These are phyloP conservation scores for Fusarium falciforme DNA, from an alignment of 2,329 filamentous ascomycete species.

Conservation along the genomic window DNA sequence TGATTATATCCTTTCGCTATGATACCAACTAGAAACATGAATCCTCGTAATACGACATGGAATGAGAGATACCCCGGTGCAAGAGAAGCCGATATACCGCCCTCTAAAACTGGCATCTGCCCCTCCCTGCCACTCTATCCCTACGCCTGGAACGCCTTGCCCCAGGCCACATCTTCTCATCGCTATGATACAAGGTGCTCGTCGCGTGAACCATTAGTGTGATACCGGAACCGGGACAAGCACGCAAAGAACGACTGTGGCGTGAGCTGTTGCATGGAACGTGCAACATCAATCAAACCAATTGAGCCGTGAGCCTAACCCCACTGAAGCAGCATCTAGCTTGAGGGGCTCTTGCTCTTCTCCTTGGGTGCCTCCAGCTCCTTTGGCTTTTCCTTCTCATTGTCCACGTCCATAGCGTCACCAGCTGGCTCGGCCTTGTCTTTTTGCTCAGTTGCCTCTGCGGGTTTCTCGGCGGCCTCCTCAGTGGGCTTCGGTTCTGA, in stretches of 20 bases:
- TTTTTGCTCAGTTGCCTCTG: slow-evolving; percentile 22
- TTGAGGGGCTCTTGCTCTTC: slow-evolving; percentile 42
- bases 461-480: slow-evolving; percentile 33
- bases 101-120: slow-evolving; percentile 13
- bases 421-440: slow-evolving; percentile 33
- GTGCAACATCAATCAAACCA: slow-evolving; percentile 21
- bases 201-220: background rate
- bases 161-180: slow-evolving; percentile 33
- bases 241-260: slow-evolving; percentile 16
- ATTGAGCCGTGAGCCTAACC: slow-evolving; percentile 7
- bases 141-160: slow-evolving; percentile 45
- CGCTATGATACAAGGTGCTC: slow-evolving; percentile 28
- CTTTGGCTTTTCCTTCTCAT: slow-evolving; percentile 44
- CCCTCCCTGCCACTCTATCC: slow-evolving; percentile 28
- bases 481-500: slow-evolving; percentile 33
- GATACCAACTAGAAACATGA: slow-evolving; percentile 26
- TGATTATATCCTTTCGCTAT: slow-evolving; percentile 34
- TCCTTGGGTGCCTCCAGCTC: slow-evolving; percentile 41
- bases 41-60: slow-evolving; percentile 24
- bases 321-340: slow-evolving; percentile 16
- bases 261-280: slow-evolving; percentile 25
- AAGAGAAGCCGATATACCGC: slow-evolving; percentile 5
- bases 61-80: slow-evolving; percentile 7
- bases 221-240: background rate
- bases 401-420: slow-evolving; percentile 52